Conservation (phyloP, 768 basidiomycete genomes). For the Termitomyces sp. region DNA sequence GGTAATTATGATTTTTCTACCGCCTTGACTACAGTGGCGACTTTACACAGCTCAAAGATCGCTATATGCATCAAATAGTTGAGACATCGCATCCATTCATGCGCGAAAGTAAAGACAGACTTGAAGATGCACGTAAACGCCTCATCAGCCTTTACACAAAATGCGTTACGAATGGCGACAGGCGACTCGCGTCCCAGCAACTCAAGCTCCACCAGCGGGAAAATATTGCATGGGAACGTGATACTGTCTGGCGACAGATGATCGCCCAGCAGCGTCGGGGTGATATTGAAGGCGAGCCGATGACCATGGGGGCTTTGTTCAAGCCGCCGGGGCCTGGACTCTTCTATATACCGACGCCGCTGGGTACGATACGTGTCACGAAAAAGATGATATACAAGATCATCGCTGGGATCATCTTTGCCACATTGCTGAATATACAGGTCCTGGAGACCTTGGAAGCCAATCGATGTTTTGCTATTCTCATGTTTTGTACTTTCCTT, state of each 20-base stretch:
- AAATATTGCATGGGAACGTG: conserved; percentile 94
- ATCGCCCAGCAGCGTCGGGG: conserved; percentile 77
- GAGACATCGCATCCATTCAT: conserved; percentile 67
- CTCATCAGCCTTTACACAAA: conserved; percentile 77
- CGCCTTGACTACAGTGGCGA: neutral
- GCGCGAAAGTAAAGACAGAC: conserved; percentile 49
- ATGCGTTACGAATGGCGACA: conserved; percentile 76
- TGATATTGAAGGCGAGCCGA: conserved; percentile 28
- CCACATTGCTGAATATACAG: conserved; percentile 52
- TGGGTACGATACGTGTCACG: conserved; percentile 63
- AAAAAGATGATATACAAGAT: conserved; percentile 52
- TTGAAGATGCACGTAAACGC: conserved; percentile 50
- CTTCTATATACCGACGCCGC: conserved; percentile 54
- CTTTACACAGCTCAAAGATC: conserved; percentile 57
- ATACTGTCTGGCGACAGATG: conserved; percentile 98
- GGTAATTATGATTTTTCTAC: conserved; percentile 2
- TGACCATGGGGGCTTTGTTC: conserved; percentile 37
- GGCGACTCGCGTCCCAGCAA: conserved; percentile 65
- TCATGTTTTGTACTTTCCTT: conserved; percentile 84
- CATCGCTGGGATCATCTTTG: conserved; percentile 53
- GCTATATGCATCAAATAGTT: conserved; percentile 68
- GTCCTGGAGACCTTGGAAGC: conserved; percentile 62
- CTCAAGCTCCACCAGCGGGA: conserved; percentile 85
- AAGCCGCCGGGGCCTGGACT: conserved; percentile 39
- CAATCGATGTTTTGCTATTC: conserved; percentile 85